phyloP scores from a whole-genome alignment of 768 basidiomycete genomes.

The Lentinula boryana region DNA sequence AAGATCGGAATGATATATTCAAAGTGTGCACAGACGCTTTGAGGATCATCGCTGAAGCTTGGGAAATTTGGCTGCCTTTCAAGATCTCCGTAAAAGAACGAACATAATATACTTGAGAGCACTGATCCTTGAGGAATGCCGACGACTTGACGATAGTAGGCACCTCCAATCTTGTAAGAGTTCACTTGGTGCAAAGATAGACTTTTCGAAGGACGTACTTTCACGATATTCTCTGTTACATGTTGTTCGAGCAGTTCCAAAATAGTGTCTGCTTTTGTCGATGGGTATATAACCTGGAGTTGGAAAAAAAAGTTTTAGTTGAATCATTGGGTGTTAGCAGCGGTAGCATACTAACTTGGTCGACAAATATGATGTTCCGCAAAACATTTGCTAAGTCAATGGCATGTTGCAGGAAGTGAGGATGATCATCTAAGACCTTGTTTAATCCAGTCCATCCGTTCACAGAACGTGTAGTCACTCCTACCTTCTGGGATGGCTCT shows the following conservation, averaged over 20 bases:
- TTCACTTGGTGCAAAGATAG: background rate
- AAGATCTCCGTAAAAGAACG: slow-evolving; percentile 91
- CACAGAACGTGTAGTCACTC: background rate
- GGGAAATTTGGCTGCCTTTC: slow-evolving; percentile 47
- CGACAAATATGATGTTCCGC: slow-evolving; percentile 78
- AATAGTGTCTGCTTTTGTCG: slow-evolving; percentile 49
- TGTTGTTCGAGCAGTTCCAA: slow-evolving; percentile 81
- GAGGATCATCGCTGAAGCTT: slow-evolving; percentile 45
- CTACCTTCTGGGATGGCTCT: slow-evolving; percentile 67
- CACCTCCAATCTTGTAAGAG: slow-evolving; percentile 61
- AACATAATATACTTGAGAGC: slow-evolving; percentile 90
- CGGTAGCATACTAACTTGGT: slow-evolving; percentile 48
- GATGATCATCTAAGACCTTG: slow-evolving; percentile 55
- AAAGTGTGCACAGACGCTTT: slow-evolving; percentile 47
- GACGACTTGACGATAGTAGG: slow-evolving; percentile 81
- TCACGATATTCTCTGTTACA: slow-evolving; percentile 89
- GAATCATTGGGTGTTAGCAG: background rate
- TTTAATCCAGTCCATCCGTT: background rate
- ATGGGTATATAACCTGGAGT: slow-evolving; percentile 46
- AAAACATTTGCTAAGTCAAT: slow-evolving; percentile 57
- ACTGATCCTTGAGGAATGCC: slow-evolving; percentile 98
- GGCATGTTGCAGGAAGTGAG: slow-evolving; percentile 70
- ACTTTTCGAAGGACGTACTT: slow-evolving; percentile 35
- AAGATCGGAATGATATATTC: background rate
- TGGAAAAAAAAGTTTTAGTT: background rate